phyloP scores from a whole-genome alignment of 768 basidiomycete genomes.

The Chalciporus pseudorubinellus region DNA sequence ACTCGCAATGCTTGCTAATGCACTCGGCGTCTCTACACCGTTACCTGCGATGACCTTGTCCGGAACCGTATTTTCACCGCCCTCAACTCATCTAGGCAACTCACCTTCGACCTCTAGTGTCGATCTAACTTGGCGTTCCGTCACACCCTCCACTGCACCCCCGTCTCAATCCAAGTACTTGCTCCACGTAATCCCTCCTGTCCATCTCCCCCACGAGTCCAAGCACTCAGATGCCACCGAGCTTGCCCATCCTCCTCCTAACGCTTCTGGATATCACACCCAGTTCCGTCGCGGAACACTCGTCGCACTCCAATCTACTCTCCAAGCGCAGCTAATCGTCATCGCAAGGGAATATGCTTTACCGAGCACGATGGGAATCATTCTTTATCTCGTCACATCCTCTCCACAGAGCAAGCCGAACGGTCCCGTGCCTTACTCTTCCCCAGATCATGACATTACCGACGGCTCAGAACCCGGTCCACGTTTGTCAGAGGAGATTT shows the following conservation, averaged over 20 bases:
- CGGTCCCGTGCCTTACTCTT: conserved; percentile 17
- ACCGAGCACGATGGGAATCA: conserved; percentile 79
- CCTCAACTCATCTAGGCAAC: conserved; percentile 11
- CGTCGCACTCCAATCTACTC: conserved; percentile 77
- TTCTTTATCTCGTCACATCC: conserved; percentile 72
- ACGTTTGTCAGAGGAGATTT: conserved; percentile 80
- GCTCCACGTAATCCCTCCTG: conserved; percentile 81
- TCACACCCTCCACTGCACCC: conserved; percentile 44
- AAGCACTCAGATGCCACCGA: conserved; percentile 41
- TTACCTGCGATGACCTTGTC: conserved; percentile 47
- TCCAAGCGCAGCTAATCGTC: conserved; percentile 78
- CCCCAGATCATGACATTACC: conserved; percentile 23
- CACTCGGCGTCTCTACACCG: conserved; percentile 77
- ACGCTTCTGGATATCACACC: conserved; percentile 72
- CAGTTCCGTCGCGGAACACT: conserved; percentile 84
- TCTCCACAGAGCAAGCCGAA: conserved; percentile 21
- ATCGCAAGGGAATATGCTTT: conserved; percentile 94
- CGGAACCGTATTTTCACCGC: conserved; percentile 10
- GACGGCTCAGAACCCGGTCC: conserved; percentile 66
- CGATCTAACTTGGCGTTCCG: conserved; percentile 46
- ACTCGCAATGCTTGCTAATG: conserved; percentile 81
- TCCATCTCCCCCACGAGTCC: conserved; percentile 64
- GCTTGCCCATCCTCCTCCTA: conserved; percentile 49
- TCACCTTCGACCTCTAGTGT: conserved; percentile 17
- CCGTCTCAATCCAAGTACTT: conserved; percentile 62